phyloP scores from a whole-genome alignment of 176 grass and related monocot species.

The Carex littledalei region DNA sequence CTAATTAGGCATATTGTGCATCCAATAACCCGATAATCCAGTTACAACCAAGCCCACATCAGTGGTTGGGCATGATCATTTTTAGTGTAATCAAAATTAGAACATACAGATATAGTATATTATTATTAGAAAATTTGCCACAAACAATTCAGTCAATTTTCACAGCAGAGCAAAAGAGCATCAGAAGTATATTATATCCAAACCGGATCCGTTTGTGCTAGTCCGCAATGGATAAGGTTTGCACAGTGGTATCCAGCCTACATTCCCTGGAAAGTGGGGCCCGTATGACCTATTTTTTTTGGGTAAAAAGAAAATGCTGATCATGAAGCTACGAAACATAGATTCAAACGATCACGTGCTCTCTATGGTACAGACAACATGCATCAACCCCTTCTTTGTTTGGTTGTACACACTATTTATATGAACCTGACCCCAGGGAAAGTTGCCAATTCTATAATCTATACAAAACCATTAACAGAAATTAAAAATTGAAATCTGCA shows the following conservation, averaged over 20 bases:
- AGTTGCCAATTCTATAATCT: conserved; percentile 10
- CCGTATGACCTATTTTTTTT: background rate
- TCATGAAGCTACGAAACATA: background rate
- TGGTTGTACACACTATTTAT: conserved; percentile 16
- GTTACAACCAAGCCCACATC: too few relatives aligned
- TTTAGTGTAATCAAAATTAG: too few relatives aligned
- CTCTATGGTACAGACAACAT: conserved; percentile 25
- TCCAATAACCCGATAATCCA: too few relatives aligned
- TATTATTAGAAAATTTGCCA: too few relatives aligned
- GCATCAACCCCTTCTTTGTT: conserved; percentile 13
- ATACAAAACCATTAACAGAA: background rate
- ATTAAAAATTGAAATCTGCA: background rate
- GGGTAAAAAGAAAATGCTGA: background rate
- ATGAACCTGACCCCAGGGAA: conserved; percentile 1
- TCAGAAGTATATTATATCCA: background rate
- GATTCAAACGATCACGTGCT: conserved; percentile 26
- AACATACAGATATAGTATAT: too few relatives aligned
- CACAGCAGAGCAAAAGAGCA: too few relatives aligned
- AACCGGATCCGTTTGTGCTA: background rate
- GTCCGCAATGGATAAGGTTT: background rate
- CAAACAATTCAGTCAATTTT: too few relatives aligned
- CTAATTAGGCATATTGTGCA: background rate
- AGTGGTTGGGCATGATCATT: too few relatives aligned
- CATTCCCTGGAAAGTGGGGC: conserved; percentile 1
- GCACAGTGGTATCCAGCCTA: conserved; percentile 1